These are phyloP conservation scores for Zopfochytrium polystomum DNA, from an alignment of 371 early-diverging fungal genomes.

Conservation along the genomic window DNA sequence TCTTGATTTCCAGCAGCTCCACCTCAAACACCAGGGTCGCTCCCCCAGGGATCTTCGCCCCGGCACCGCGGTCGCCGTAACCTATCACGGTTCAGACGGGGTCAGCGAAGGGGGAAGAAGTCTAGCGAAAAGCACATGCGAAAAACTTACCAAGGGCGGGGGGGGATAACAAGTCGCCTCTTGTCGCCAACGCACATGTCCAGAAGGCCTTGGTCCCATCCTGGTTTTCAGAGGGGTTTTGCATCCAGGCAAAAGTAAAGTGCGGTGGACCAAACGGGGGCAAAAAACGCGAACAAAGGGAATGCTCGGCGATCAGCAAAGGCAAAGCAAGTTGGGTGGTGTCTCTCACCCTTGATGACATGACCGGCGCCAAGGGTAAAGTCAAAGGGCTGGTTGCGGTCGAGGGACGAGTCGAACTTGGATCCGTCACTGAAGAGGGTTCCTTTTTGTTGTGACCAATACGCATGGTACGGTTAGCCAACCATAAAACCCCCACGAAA, in stretches of 20 bases:
- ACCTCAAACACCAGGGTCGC: constrained; percentile 53
- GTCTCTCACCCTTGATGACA: constrained; percentile 72
- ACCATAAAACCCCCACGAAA: no score
- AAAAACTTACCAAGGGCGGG: constrained; percentile 58
- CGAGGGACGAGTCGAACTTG: constrained; percentile 75
- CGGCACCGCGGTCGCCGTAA: constrained; percentile 52
- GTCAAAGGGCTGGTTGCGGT: constrained; percentile 68
- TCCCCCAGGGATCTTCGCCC: constrained; percentile 40
- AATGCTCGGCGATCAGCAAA: constrained; percentile 77
- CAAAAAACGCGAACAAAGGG: constrained; percentile 40
- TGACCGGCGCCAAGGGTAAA: constrained; percentile 60
- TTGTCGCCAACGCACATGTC: constrained; percentile 87
- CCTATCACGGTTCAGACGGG: no score
- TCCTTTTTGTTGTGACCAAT: no score
- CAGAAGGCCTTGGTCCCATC: constrained; percentile 80
- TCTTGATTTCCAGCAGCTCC: constrained; percentile 40
- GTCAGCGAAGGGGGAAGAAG: no score
- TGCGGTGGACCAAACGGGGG: not conserved
- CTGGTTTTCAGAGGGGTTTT: constrained; percentile 43
- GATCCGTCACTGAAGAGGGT: constrained; percentile 56
- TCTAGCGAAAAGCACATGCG: no score
- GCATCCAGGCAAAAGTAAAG: constrained; percentile 54
- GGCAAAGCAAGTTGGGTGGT: constrained; percentile 60
- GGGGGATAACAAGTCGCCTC: constrained; percentile 74
- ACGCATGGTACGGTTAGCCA: no score